Conservation (phyloP, 208 protist genomes). For the Acanthamoeba sp. region DNA sequence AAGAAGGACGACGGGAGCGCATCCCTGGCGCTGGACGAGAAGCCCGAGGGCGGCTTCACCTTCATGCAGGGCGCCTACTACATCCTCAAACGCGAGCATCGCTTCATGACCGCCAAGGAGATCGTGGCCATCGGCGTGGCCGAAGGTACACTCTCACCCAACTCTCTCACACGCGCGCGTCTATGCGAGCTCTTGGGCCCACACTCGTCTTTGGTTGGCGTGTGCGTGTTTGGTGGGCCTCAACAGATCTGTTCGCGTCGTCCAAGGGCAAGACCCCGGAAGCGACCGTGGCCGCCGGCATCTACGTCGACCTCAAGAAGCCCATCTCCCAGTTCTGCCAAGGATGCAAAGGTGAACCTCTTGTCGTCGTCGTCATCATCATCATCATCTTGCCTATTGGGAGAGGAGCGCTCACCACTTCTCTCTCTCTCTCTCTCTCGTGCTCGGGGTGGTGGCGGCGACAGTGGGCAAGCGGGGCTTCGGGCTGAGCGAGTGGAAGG, state of each 20-base stretch:
- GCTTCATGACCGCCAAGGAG: slow-evolving; percentile 41
- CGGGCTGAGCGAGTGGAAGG: slow-evolving; percentile 5
- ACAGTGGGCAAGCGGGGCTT: slow-evolving; percentile 34
- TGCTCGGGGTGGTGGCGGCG: background rate
- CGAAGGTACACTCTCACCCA: background rate
- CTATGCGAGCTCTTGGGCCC: too few species aligned
- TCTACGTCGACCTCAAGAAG: slow-evolving; percentile 41
- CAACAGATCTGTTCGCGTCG: slow-evolving; percentile 1
- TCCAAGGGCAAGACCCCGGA: slow-evolving; percentile 21
- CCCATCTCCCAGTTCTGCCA: slow-evolving; percentile 7
- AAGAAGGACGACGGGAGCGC: slow-evolving; percentile 25
- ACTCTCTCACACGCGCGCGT: too few species aligned
- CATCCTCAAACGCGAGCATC: slow-evolving; percentile 30
- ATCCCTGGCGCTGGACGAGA: background rate
- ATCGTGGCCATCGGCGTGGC: slow-evolving; percentile 6
- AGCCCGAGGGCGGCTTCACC: slow-evolving; percentile 25
- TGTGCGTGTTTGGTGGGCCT: too few species aligned
- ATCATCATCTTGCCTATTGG: too few species aligned
- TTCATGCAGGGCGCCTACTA: slow-evolving; percentile 19
- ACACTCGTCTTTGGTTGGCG: too few species aligned
- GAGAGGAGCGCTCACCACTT: too few species aligned
- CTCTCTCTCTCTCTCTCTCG: too few species aligned
- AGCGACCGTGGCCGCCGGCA: background rate
- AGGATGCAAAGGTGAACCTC: slow-evolving; percentile 4
- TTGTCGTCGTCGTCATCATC: background rate